Evolutionary conservation across 768 basidiomycete genomes (phyloP), one percentile per base, ranked within the genome.

Genomic region (Boletus rubropictus): DNA sequence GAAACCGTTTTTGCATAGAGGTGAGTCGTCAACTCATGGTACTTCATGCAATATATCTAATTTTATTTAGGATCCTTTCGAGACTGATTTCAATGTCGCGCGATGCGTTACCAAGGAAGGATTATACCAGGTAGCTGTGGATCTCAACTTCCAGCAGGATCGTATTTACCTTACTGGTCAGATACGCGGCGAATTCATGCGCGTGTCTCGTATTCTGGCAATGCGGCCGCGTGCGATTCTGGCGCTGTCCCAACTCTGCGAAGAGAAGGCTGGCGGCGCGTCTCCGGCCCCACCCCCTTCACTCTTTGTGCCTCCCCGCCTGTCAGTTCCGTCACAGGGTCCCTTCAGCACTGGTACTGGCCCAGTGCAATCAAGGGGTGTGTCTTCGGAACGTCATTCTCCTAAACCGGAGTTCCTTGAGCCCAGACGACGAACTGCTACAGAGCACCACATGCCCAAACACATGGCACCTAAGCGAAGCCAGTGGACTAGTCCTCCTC

Each of bases 101-200:
- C 79, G 95, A 56, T 98, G 94, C 55, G 95, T 98, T 17, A 97
- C 95, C 15, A 87, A 85, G 59, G 95, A 99, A 64, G 95, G 95
- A 3, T 73, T 99, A 46, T 97, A 96, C 60, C 91, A 89, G 34
- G 94, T 94, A 60, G 58, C 36, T 25, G 20, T 32, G 10, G 8
- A 33, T 46, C 31, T 20, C 25, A 15, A 31, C 28, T 22, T 31
- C 5, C 5, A 9, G 21, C n/a, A 10, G 32, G 31, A 17, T 22
- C 27, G 11, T 18, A 14, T 32, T 44, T n/a, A 57, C n/a, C 27
- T 44, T n/a, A 15, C 7, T 4, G 25, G 37, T 7, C 55, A 97
- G 94, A 93, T 99, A 60, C 93, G 95, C 12, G 94, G 95, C 8
- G 95, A 98, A 70, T 95, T 99, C 65, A 95, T 95, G 90, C 85